Conservation (phyloP, 1,139 yeast species). For the Saccharomyces hybrid region DNA sequence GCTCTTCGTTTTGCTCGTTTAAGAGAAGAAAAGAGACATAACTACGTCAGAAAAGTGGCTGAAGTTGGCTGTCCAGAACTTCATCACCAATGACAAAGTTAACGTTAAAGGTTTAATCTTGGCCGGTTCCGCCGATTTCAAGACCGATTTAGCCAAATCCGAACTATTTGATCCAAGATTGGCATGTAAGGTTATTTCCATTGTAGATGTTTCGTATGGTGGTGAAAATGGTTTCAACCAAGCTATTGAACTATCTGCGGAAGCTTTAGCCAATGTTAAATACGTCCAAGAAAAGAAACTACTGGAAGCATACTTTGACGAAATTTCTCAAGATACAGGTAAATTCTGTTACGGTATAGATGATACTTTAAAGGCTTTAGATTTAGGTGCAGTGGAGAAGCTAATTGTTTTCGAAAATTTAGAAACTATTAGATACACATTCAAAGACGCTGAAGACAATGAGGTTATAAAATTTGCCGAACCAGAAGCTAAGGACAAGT, state of each 20-base stretch:
- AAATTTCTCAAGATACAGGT: conserved; percentile 93
- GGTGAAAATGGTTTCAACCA: conserved; percentile 99
- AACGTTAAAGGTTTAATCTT: conserved; percentile 88
- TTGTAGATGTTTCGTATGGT: conserved; percentile 95
- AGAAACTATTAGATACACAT: conserved; percentile 73
- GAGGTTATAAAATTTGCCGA: conserved; percentile 67
- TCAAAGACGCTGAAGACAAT: conserved; percentile 76
- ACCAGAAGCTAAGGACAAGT: conserved; percentile 62
- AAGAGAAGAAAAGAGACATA: conserved; percentile 98
- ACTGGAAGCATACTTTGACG: conserved; percentile 85
- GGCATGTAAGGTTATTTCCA: conserved; percentile 76
- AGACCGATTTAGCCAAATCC: conserved; percentile 84
- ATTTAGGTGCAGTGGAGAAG: conserved; percentile 90
- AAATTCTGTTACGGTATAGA: conserved; percentile 96
- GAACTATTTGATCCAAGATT: conserved; percentile 89
- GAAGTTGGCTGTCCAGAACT: conserved; percentile 96
- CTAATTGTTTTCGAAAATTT: conserved; percentile 89
- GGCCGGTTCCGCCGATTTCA: conserved; percentile 98
- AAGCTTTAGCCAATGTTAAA: conserved; percentile 91
- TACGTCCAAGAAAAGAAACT: conserved; percentile 97
- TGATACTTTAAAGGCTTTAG: conserved; percentile 91
- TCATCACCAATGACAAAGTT: conserved; percentile 85
- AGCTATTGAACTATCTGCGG: conserved; percentile 95
- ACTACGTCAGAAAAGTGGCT: conserved; percentile 94
- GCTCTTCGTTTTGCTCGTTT: conserved; percentile 97